Evolutionary conservation across 164 flowering plant species (phyloP).

Genomic region (Buxus sempervirens): DNA sequence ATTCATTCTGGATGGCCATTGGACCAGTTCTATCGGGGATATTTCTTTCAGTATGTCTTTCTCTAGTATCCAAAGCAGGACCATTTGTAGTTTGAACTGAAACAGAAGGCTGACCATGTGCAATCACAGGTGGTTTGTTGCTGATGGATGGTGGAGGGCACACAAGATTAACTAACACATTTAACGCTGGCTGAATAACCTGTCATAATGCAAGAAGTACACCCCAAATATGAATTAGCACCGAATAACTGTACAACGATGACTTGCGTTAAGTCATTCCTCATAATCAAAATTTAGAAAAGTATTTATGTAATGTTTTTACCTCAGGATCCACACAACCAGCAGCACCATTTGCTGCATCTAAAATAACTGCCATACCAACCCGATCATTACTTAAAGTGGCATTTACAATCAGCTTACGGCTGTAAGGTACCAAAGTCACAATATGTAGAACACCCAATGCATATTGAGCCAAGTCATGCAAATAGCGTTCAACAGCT

Average conservation of each 20-base stretch:
- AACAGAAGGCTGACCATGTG: constrained; percentile 59
- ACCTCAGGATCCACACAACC: constrained; percentile 84
- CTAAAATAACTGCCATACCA: constrained; percentile 93
- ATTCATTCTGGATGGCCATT: constrained; percentile 38
- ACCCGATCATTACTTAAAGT: constrained; percentile 82
- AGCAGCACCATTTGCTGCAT: constrained; percentile 78
- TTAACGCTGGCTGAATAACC: constrained; percentile 88
- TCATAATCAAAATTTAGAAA: background rate
- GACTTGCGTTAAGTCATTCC: background rate
- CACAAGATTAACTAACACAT: constrained; percentile 85
- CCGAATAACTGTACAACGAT: background rate
- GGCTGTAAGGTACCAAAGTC: constrained; percentile 75
- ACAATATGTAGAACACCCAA: constrained; percentile 91
- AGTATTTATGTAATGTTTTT: constrained; percentile 6
- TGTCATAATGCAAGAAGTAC: constrained; percentile 28
- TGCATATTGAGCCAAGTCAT: constrained; percentile 98
- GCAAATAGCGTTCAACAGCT: constrained; percentile 92
- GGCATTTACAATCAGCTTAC: constrained; percentile 76
- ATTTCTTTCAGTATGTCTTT: constrained; percentile 48
- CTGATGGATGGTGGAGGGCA: constrained; percentile 99
- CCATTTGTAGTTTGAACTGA: constrained; percentile 46
- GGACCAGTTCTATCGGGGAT: constrained; percentile 38
- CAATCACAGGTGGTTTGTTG: constrained; percentile 49
- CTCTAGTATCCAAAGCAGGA: constrained; percentile 44
- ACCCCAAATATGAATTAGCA: background rate